Base-by-base conservation (phyloP, 2,329 filamentous ascomycete genomes). In the Verticillium dahliae region DNA sequence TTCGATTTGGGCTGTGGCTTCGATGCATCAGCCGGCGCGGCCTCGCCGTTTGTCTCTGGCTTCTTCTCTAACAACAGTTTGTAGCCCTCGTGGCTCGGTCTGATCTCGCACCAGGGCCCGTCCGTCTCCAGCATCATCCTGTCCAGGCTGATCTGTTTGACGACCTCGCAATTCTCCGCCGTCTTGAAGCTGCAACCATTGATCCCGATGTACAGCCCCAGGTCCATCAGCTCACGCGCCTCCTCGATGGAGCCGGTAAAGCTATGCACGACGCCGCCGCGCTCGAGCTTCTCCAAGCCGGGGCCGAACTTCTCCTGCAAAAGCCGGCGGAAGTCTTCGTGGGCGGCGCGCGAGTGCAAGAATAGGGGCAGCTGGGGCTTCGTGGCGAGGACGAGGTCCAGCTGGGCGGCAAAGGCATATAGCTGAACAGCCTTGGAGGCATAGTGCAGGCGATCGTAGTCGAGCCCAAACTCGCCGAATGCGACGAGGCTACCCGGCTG, bases 121-220 rank as follows among this genome's bases (percentile, higher is more conserved):
- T 99, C 95, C 0, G 95, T 99, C 81, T 99, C 95, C 57, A 99
- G 86, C 83, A 98, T 96, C 60, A 99, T 75, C 56, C 88, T 79
- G 61, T 93, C 87, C 11, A 99, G 78, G 11, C 88, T 90, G 45
- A 98, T 86, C 63, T 89, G 85, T 65, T 83, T 86, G 11, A 97
- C 92, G 2, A 97, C 93, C 14, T 85, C 88, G 50, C 96, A 85
- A 69, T 98, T 99, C 72, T 97, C 92, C 11, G 84, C 88, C 6
- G 92, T 98, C 81, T 98, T 99, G 80, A 99, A 85, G 69, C 91
- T 96, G 75, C 95, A 99, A 4, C 95, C 95, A 71, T 99, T 99
- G 63, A 97, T 86, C n/a, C 95, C 94, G 63, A 99, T 88, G 75
- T 97, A 89, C 60, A 97, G 84, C 0, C 93, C 94, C 56, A 96